phyloP scores from a whole-genome alignment of 2,329 filamentous ascomycete species.

The Aureobasidium sp. region DNA sequence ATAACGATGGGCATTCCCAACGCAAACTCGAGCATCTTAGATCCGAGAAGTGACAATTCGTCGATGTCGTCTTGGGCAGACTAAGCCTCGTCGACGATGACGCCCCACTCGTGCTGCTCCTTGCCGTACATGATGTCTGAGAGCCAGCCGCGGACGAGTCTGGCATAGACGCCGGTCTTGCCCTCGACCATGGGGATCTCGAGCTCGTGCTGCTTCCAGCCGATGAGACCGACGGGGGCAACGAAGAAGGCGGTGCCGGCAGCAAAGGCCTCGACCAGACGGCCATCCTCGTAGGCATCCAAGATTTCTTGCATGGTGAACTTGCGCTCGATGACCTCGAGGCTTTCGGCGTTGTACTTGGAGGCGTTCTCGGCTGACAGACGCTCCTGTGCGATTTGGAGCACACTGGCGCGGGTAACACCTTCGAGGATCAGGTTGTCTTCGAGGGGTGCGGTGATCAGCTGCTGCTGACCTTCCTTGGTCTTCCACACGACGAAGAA shows the following conservation, averaged over 20 bases:
- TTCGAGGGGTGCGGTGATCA: conserved; percentile 77
- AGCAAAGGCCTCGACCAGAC: conserved; percentile 73
- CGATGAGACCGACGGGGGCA: conserved; percentile 39
- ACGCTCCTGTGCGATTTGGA: conserved; percentile 63
- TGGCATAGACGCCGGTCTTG: conserved; percentile 31
- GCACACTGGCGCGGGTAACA: conserved; percentile 73
- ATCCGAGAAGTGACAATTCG: not conserved
- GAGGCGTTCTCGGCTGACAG: conserved; percentile 35
- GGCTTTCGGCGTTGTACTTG: conserved; percentile 9
- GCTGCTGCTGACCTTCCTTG: conserved; percentile 56
- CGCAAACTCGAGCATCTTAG: not conserved
- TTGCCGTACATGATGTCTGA: conserved; percentile 45
- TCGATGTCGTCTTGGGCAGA: not conserved
- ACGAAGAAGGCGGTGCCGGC: conserved; percentile 68
- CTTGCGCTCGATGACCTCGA: conserved; percentile 52
- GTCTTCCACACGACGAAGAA: conserved; percentile 80
- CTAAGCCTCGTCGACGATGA: conserved; percentile 34
- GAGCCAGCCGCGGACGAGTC: conserved; percentile 40
- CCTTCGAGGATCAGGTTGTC: conserved; percentile 82
- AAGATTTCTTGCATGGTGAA: conserved; percentile 20
- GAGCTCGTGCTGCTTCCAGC: conserved; percentile 39
- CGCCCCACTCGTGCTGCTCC: conserved; percentile 41
- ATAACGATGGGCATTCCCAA: not conserved
- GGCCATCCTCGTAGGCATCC: conserved; percentile 18
- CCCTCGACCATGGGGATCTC: conserved; percentile 35